Evolutionary conservation across 768 basidiomycete genomes (phyloP), one percentile per base, ranked within the genome.

Genomic region (Pleurotus ostreatus): DNA sequence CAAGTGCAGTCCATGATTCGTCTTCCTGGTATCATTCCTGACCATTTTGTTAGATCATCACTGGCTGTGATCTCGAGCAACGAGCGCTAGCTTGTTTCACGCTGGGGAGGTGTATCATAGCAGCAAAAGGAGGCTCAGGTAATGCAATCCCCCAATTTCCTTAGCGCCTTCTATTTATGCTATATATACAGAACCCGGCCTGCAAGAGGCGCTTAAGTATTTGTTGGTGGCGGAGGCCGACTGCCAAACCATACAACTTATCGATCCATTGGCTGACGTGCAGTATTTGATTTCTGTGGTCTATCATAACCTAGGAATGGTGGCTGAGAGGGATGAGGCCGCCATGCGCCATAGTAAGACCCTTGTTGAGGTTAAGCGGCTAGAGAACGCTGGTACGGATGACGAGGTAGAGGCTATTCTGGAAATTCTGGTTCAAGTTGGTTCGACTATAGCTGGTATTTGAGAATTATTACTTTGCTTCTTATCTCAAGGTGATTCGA

Each of bases 21-120:
- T 26, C 62, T 25, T 0, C 41, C 23, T 9, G 5, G 8, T 39
- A 16, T 16, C 25, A 40, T 25, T 47, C 49, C 56, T 56, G 11
- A 48, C 34, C 22, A 9, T 55, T 25, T 18, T 15, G 46, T 2
- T 59, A 92, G 89, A 70, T 92, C 37, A 82, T 91, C 45, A 73
- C 72, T 51, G 91, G 88, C 4, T 78, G 82, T 49, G 89, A 93
- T 60, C 63, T 87, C 12, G 92, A 94, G 65, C 86, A 85, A 56
- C 81, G 89, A 47, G 92, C 85, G 12, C 78, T 88, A 49, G 87
- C 83, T 39, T 89, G 84, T 63, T 83, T 88, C 65, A 86, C 81
- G 2, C 68, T 89, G 47, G 88, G 88, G 5, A 80, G 92, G 56
- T 89, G 89, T 63, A 82, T 88, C 43, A 78, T 94, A 34, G 84